These are phyloP conservation scores for Vitis rupestris DNA, from an alignment of 164 flowering plant species.

Conservation along the genomic window DNA sequence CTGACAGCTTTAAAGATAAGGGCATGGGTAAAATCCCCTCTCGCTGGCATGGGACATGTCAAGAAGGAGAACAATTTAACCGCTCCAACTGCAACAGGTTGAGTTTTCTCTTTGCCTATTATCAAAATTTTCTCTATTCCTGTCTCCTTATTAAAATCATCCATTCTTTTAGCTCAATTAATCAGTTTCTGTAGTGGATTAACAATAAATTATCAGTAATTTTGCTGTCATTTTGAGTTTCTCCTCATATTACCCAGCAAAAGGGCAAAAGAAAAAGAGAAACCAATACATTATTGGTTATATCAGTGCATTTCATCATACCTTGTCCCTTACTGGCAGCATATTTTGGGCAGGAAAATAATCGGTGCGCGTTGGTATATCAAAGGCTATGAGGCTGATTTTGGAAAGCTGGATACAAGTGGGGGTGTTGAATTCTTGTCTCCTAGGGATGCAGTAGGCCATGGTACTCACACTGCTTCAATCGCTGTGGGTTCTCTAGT, in stretches of 20 bases:
- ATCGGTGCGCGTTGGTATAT: slow-evolving; percentile 55
- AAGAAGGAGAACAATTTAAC: slow-evolving; percentile 41
- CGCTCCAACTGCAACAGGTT: slow-evolving; percentile 47
- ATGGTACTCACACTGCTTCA: slow-evolving; percentile 60
- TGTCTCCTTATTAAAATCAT: no score
- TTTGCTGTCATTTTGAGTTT: no score
- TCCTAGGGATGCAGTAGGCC: slow-evolving; percentile 52
- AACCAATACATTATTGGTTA: no score
- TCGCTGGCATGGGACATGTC: slow-evolving; percentile 47
- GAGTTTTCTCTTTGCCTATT: background rate
- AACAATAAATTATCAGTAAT: no score
- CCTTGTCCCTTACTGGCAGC: background rate
- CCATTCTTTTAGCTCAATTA: no score
- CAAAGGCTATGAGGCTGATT: slow-evolving; percentile 46
- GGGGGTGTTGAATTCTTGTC: slow-evolving; percentile 35
- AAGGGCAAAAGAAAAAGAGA: no score
- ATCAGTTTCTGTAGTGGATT: no score
- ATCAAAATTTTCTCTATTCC: no score
- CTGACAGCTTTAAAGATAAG: slow-evolving; percentile 43
- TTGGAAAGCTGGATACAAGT: slow-evolving; percentile 29
- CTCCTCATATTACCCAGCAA: no score
- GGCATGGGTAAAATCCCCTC: slow-evolving; percentile 35
- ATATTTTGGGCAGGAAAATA: slow-evolving; percentile 38
- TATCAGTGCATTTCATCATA: no score
- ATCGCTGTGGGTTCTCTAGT: slow-evolving; percentile 47